These are phyloP conservation scores for Lojkania enalia DNA, from an alignment of 2,329 filamentous ascomycete genomes.

Conservation along the genomic window DNA sequence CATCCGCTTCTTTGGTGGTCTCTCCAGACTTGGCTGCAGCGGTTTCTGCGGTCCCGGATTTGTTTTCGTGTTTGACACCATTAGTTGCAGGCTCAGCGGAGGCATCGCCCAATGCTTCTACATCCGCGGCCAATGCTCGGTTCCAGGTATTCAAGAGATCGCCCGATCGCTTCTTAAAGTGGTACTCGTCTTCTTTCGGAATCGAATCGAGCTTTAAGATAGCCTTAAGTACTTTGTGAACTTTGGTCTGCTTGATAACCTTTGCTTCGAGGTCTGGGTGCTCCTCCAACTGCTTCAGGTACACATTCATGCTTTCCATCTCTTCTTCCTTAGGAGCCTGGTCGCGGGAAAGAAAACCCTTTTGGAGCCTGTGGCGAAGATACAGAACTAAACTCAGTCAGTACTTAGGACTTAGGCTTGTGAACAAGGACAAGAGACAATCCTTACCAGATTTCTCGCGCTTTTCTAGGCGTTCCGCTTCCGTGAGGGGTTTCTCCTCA, in stretches of 20 bases:
- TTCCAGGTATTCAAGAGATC: constrained; percentile 87
- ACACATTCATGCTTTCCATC: constrained; percentile 77
- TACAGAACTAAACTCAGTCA: constrained; percentile 72
- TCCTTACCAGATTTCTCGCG: constrained; percentile 60
- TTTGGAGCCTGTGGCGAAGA: constrained; percentile 90
- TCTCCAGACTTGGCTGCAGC: constrained; percentile 17
- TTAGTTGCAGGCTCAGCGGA: constrained; percentile 36
- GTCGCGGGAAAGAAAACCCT: constrained; percentile 85
- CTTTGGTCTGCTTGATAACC: constrained; percentile 91
- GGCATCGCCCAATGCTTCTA: constrained; percentile 30
- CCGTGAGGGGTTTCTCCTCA: constrained; percentile 58
- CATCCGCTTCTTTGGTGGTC: constrained; percentile 23
- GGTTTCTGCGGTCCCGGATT: constrained; percentile 43
- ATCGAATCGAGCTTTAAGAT: constrained; percentile 87
- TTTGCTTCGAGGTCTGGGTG: constrained; percentile 80
- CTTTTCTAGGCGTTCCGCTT: constrained; percentile 59
- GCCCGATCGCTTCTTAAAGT: constrained; percentile 84
- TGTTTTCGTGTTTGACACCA: constrained; percentile 40
- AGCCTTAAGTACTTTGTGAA: constrained; percentile 96
- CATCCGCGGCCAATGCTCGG: constrained; percentile 62
- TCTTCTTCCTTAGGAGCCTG: constrained; percentile 83
- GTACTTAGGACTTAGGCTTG: neutral
- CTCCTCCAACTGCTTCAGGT: constrained; percentile 77
- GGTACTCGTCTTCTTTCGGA: constrained; percentile 77
- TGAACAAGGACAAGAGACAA: neutral